These are phyloP conservation scores for Cetraspora pellucida DNA, from an alignment of 192 early-diverging fungal species.

Conservation along the genomic window DNA sequence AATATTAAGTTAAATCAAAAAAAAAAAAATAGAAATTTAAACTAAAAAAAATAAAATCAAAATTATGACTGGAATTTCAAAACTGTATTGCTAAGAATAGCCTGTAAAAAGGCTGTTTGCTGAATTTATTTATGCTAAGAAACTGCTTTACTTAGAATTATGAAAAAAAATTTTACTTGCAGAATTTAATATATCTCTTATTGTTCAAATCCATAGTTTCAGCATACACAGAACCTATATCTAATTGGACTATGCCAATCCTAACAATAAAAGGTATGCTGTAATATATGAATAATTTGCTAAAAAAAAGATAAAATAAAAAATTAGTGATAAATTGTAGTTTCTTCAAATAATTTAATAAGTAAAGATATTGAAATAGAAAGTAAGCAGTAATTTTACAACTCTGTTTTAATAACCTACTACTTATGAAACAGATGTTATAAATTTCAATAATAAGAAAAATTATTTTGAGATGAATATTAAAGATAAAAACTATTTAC, in stretches of 20 bases:
- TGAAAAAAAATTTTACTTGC: neutral
- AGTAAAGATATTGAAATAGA: no score
- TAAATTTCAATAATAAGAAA: no score
- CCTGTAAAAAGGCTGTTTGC: neutral
- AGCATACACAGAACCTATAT: neutral
- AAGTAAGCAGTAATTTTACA: no score
- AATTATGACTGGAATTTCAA: neutral
- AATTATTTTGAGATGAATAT: no score
- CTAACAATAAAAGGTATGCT: neutral
- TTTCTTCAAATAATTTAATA: neutral
- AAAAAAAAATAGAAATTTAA: no score
- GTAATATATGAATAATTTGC: neutral
- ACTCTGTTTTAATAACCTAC: no score
- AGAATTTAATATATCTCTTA: neutral
- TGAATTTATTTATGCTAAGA: neutral
- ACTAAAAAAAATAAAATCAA: constrained; percentile 10
- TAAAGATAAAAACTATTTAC: no score
- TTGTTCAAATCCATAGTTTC: neutral
- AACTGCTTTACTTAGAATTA: neutral
- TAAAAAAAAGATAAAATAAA: neutral
- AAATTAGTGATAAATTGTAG: neutral
- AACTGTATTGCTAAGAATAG: neutral
- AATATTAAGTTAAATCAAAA: neutral
- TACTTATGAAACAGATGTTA: no score
- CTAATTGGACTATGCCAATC: neutral